Evolutionary conservation across 2,329 filamentous ascomycete species (phyloP).

Genomic region (Penicillium sp.): DNA sequence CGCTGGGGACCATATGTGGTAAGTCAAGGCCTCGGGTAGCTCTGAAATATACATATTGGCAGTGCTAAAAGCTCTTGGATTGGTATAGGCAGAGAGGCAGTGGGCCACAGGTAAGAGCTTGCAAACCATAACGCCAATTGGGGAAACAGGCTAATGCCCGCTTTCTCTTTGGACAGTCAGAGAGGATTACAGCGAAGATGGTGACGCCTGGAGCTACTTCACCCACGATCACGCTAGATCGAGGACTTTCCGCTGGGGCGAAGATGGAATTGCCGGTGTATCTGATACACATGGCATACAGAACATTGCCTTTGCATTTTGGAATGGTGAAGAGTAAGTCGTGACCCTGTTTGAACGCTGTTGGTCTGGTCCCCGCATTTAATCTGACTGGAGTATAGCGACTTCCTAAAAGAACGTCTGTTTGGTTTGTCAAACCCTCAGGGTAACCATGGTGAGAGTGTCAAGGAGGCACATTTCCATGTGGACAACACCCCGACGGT

Average conservation of each 20-base stretch:
- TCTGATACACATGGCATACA: constrained; percentile 85
- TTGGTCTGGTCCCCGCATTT: not conserved
- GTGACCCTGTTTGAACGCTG: not conserved
- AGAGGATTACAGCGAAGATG: constrained; percentile 82
- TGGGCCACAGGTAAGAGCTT: constrained; percentile 68
- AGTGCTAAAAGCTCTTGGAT: not conserved
- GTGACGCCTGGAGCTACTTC: constrained; percentile 96
- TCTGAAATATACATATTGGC: not conserved
- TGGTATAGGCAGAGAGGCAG: constrained; percentile 62
- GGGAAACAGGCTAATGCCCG: constrained; percentile 20
- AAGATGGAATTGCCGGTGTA: constrained; percentile 92
- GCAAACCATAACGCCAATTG: not conserved
- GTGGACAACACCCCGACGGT: constrained; percentile 81
- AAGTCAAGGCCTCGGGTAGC: not conserved
- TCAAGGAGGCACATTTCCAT: constrained; percentile 96
- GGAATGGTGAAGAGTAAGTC: constrained; percentile 88
- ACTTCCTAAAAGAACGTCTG: constrained; percentile 86
- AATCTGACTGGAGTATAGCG: constrained; percentile 43
- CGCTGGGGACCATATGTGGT: constrained; percentile 75
- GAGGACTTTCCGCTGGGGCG: constrained; percentile 86
- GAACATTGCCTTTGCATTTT: constrained; percentile 92
- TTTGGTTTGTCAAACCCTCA: constrained; percentile 94
- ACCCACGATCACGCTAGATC: constrained; percentile 84
- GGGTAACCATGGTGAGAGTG: constrained; percentile 91
- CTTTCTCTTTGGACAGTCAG: constrained; percentile 49